Base-by-base conservation (phyloP, 331 rosid genomes). In the Cydonia oblonga region DNA sequence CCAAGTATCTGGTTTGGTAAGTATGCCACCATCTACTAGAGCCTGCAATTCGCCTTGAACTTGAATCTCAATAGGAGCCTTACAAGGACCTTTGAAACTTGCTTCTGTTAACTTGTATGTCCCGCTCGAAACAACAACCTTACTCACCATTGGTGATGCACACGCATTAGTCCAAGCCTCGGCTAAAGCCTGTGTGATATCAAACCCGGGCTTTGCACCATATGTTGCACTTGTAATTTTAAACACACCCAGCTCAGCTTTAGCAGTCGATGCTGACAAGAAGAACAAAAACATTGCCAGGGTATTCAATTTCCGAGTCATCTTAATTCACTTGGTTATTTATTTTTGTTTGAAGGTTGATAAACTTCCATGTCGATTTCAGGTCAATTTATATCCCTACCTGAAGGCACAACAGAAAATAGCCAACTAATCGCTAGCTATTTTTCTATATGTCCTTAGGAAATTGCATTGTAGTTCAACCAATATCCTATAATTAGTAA, bases 191-290 rank as follows among this genome's bases (percentile, higher is more conserved):
- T 10, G 4, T 9, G 42, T 35, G 42, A 35, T 35, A 35, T 35
- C 42, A 9, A 12, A 33, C 9, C 3, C 38, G 1, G 38, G 9
- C 38, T 33, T 33, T 33, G 38, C 38, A 33, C 38, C 38, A 33
- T 33, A 33, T 33, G 11, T 33, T 8, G 40, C 40, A 33, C 3
- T 33, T 33, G 40, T 35, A 7, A 88, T 75, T 60, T 82, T 86
- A 40, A 82, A 75, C 32, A 40, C 3, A 7, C 1, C 11, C 11
- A 0, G 3, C 40, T 6, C 52, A 9, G 58, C 62, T 11, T 30
- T 49, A 4, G 35, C 9, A 0, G 2, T 32, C 2, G 73, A 68
- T 19, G 56, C 59, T 5, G 22, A 29, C 28, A 35, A 14, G 14
- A 32, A 38, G 53, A 56, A 53, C 33, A 35, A 32, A 57, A 35